These are phyloP conservation scores for Fagopyrum tataricum DNA, from an alignment of 148 eudicot genomes.

Conservation along the genomic window DNA sequence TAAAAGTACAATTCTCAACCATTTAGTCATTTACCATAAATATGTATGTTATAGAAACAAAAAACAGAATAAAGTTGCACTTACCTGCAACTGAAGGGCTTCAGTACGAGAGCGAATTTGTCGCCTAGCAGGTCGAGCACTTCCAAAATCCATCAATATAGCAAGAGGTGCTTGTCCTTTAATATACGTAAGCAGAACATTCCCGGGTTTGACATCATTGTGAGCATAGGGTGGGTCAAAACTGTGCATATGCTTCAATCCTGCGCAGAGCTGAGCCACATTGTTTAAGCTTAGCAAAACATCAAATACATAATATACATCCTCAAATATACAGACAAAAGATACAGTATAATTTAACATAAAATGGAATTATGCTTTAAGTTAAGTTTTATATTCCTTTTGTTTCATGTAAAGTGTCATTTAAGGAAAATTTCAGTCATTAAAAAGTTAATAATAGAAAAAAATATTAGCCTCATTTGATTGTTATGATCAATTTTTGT, in stretches of 20 bases:
- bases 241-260: constrained; percentile 88
- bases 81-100: constrained; percentile 86
- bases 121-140: constrained; percentile 89
- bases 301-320: not conserved
- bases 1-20: not conserved
- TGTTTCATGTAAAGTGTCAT: no score
- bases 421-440: no score
- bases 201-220: constrained; percentile 95
- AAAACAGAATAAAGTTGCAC: not conserved
- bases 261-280: constrained; percentile 79
- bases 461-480: no score
- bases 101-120: constrained; percentile 89
- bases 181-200: constrained; percentile 68
- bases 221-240: constrained; percentile 92
- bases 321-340: not conserved
- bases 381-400: not conserved
- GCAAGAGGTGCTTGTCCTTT: constrained; percentile 71
- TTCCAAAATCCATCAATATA: constrained; percentile 92
- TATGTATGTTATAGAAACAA: not conserved
- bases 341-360: not conserved
- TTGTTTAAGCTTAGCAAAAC: constrained; percentile 2
- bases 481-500: no score
- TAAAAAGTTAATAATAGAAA: no score
- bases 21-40: not conserved
- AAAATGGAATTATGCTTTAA: not conserved